A percentile compares a stretch with the other conserved stretches of the same genome.
Conservation (phyloP, 768 basidiomycete genomes). For the Termitomyces sp. region DNA sequence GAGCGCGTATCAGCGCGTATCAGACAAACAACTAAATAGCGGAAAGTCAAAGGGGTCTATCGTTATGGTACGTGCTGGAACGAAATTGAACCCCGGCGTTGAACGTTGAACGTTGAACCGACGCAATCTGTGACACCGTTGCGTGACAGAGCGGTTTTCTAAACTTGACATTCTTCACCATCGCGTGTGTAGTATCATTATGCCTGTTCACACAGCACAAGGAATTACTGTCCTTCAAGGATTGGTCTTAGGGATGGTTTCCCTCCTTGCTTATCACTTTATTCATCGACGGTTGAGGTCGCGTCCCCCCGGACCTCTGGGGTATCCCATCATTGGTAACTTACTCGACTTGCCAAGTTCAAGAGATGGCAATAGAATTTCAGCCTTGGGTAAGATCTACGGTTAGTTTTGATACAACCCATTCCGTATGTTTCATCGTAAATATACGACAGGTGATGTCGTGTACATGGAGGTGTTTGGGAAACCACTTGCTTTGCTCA, state of each 20-base stretch:
- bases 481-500: constrained; percentile 12
- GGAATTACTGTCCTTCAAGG: constrained; percentile 1
- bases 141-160: too few relatives aligned
- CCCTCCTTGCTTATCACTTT: constrained; percentile 6
- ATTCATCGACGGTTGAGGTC: constrained; percentile 7
- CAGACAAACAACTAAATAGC: too few relatives aligned
- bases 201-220: too few relatives aligned
- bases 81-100: too few relatives aligned
- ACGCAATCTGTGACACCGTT: too few relatives aligned
- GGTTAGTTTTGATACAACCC: not conserved
- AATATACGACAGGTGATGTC: constrained; percentile 4
- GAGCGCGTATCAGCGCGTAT: too few relatives aligned
- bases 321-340: constrained; percentile 10
- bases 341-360: constrained; percentile 10
- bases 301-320: constrained; percentile 12
- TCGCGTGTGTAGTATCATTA: too few relatives aligned
- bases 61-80: too few relatives aligned
- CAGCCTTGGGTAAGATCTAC: constrained; percentile 6
- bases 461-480: constrained; percentile 13
- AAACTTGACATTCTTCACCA: too few relatives aligned
- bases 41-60: too few relatives aligned
- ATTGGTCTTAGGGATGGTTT: not conserved
- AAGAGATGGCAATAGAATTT: constrained; percentile 3
- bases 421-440: not conserved
- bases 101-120: too few relatives aligned